phyloP scores from a whole-genome alignment of 108 stramenopile genomes.

The Nitzschia sp. region DNA sequence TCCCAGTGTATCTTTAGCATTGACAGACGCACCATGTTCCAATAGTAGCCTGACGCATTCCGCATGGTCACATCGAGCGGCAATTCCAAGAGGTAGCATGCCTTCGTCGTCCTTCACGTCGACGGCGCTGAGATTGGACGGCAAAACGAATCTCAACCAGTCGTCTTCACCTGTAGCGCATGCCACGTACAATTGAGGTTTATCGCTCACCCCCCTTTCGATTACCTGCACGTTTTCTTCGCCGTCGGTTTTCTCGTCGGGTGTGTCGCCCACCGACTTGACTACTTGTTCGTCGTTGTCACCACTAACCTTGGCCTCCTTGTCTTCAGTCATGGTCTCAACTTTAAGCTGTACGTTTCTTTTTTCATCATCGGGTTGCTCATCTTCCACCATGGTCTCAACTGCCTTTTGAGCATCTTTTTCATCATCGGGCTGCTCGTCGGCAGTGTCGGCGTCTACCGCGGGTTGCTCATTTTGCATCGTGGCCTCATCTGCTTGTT shows the following conservation, averaged over 20 bases:
- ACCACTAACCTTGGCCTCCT: not conserved
- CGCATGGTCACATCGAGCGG: slow-evolving; percentile 10
- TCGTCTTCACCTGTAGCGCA: slow-evolving; percentile 17
- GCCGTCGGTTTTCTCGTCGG: not conserved
- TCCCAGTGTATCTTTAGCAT: slow-evolving; percentile 4
- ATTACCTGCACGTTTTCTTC: not conserved
- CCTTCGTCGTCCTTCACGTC: slow-evolving; percentile 12
- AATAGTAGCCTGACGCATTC: slow-evolving; percentile 4
- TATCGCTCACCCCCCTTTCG: not conserved
- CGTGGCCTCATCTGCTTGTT: too few species aligned
- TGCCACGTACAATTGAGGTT: slow-evolving; percentile 7
- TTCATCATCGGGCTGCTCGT: not conserved
- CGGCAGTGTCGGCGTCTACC: not conserved
- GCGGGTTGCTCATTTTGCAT: too few species aligned
- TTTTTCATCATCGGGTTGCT: too few species aligned
- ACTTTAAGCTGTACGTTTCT: too few species aligned
- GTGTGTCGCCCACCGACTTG: too few species aligned
- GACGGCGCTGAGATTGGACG: not conserved
- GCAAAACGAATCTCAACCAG: slow-evolving; percentile 9
- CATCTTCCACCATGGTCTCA: too few species aligned
- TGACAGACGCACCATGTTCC: slow-evolving; percentile 16
- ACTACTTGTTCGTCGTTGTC: not conserved
- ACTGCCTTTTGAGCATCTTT: too few species aligned
- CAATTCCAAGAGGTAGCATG: slow-evolving; percentile 4
- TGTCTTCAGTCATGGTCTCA: too few species aligned